Base-by-base conservation (phyloP, 2,329 filamentous ascomycete genomes). In the Neoascochyta sp. region DNA sequence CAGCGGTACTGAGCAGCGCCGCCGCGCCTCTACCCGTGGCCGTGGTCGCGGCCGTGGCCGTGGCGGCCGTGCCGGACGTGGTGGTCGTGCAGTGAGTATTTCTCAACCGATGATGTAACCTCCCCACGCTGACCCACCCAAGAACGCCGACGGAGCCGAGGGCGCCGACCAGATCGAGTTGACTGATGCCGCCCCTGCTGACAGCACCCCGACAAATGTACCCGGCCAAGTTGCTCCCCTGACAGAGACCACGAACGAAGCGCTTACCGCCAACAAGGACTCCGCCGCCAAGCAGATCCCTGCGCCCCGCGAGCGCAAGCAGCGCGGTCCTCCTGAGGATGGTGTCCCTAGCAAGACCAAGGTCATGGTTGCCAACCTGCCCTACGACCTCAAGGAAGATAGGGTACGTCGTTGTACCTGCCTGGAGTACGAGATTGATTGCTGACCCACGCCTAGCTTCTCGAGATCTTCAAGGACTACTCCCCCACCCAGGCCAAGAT, bases 301-400 rank as follows among this genome's bases (percentile, higher is more conserved):
- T 45, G 63, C 63, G 57, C 56, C 68, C 45, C 71, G 69, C 52
- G 68, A 67, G 50, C 78, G 76, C 65, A 81, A 80, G 71, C 80
- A 95, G 79, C 89, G 92, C 67, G 92, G 92, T 45, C 92, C 92
- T 47, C 92, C 92, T 39, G 90, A 94, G 68, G 90, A 98, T 65
- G 92, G 92, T 53, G 86, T 98, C 60, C 83, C 92, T 49, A 96
- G 90, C 69, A 95, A 95, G 83, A 96, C 86, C 69, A 98, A 98
- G 84, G 59, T 98, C 71, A 98, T 98, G 92, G 92, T 98, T 60
- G 92, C 92, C 62, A 98, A 98, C 76, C 80, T 98, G 44, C 92
- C 92, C 30, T 98, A 98, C 64, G 90, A 98, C 72, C 78, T 96
- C 67, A 90, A 83, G 57, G 92, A 98, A 74, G 89, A 96, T 61